Evolutionary conservation across 805 yeast species (phyloP).

Genomic region (Saccharomycopsis sp.): DNA sequence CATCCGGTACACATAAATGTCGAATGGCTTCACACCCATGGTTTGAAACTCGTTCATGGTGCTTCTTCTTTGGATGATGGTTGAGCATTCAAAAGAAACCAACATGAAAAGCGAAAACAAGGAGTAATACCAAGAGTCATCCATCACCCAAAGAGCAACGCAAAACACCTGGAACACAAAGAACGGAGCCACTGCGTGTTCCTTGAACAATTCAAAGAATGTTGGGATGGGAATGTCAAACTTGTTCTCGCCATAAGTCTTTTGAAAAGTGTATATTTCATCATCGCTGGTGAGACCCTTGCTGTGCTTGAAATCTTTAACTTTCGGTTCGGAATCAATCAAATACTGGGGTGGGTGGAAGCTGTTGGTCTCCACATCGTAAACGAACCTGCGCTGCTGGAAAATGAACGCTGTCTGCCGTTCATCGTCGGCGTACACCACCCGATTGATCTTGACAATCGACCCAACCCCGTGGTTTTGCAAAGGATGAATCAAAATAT

Average conservation of each 20-base stretch:
- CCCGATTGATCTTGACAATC: slow-evolving; percentile 55
- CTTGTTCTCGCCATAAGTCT: slow-evolving; percentile 73
- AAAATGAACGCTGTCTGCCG: slow-evolving; percentile 65
- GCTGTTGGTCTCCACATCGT: slow-evolving; percentile 39
- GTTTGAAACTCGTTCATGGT: slow-evolving; percentile 94
- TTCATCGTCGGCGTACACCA: slow-evolving; percentile 45
- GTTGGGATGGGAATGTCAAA: slow-evolving; percentile 96
- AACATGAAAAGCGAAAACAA: slow-evolving; percentile 87
- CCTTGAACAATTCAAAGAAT: slow-evolving; percentile 81
- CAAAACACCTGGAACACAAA: slow-evolving; percentile 95
- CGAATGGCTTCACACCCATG: slow-evolving; percentile 93
- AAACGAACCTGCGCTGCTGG: slow-evolving; percentile 87
- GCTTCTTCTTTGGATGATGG: slow-evolving; percentile 89
- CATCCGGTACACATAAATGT: slow-evolving; percentile 63
- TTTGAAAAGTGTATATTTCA: slow-evolving; percentile 31
- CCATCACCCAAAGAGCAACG: slow-evolving; percentile 91
- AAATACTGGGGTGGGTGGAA: slow-evolving; percentile 78
- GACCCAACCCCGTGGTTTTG: slow-evolving; percentile 83
- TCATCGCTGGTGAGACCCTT: slow-evolving; percentile 28
- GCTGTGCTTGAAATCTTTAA: slow-evolving; percentile 41
- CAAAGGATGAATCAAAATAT: slow-evolving; percentile 69
- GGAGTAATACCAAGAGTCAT: slow-evolving; percentile 94
- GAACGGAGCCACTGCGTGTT: slow-evolving; percentile 97
- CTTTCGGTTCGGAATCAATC: slow-evolving; percentile 48
- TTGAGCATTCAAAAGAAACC: slow-evolving; percentile 85